Base-by-base conservation (phyloP, 352 stramenopile species). In the Pythium scleroteichum region DNA sequence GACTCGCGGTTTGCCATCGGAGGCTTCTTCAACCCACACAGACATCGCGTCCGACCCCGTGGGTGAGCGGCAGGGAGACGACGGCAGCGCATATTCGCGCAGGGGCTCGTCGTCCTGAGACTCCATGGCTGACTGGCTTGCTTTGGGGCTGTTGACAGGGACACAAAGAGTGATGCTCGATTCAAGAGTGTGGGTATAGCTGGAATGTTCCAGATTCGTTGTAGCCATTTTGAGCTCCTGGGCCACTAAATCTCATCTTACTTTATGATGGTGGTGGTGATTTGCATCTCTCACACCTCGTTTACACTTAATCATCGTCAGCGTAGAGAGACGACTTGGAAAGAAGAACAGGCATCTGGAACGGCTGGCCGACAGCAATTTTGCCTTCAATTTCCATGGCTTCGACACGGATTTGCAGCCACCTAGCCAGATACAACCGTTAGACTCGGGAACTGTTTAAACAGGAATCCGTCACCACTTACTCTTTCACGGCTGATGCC, bases 321-420 rank as follows among this genome's bases (percentile, higher is more conserved):
- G 81, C 81, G 59, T 95, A 95, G 46, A 93, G 53, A 26, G 85
- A 94, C 32, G 86, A 93, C 70, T 95, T 95, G 62, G 85, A 93
- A 29, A 95, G 58, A 29, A 95, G 75, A 52, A 93, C 79, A 32
- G 87, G 87, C 78, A 95, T 89, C 53, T 85, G 75, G 67, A 95
- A 93, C 8, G 79, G 63, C 56, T 93, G 71, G 4, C 85, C 85
- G 12, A 73, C 70, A 33, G 87, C 83, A 60, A 95, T 91, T 68
- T 90, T 90, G 53, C 76, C 62, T 55, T 95, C 87, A 45, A 94
- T 90, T 53, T 95, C 87, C 72, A 95, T 84, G 20, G 78, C 81
- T 56, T 91, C 85, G 17, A 95, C 87, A 27, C 87, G 87, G 50
- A 94, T 79, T 46, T 94, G 82, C 4, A 95, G 75, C 87, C 87